Evolutionary conservation across 2,329 filamentous ascomycete genomes (phyloP).

Genomic region (Gaeumannomyces tritici): DNA sequence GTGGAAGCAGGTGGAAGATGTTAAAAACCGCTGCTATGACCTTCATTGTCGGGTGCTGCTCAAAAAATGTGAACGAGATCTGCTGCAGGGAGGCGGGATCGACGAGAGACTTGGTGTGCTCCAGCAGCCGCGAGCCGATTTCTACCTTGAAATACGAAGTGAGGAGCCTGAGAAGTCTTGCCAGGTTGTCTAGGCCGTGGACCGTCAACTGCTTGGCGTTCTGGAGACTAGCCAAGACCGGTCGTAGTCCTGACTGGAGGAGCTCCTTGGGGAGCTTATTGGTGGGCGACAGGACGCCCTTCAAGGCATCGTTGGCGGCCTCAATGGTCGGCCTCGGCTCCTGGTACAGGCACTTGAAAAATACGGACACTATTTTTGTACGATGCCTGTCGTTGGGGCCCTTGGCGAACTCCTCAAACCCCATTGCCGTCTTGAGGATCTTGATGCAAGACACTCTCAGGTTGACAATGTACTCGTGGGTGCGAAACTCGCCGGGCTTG

Average conservation of each 20-base stretch:
- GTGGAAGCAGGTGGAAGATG: slow-evolving; percentile 91
- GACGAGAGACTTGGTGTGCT: slow-evolving; percentile 86
- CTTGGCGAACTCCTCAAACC: slow-evolving; percentile 83
- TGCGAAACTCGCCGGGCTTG: slow-evolving; percentile 90
- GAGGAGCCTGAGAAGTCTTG: slow-evolving; percentile 77
- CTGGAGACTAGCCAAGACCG: slow-evolving; percentile 92
- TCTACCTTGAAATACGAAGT: slow-evolving; percentile 99
- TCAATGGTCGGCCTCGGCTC: slow-evolving; percentile 88
- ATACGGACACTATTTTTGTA: slow-evolving; percentile 77
- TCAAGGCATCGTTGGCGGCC: slow-evolving; percentile 83
- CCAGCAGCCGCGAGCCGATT: slow-evolving; percentile 84
- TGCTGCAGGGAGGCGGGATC: slow-evolving; percentile 73
- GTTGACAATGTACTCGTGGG: slow-evolving; percentile 88
- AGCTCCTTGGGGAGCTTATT: slow-evolving; percentile 92
- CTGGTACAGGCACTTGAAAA: slow-evolving; percentile 96
- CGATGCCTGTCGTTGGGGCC: slow-evolving; percentile 57
- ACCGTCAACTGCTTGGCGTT: slow-evolving; percentile 86
- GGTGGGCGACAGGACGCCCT: slow-evolving; percentile 77
- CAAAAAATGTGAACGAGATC: slow-evolving; percentile 88
- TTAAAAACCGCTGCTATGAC: slow-evolving; percentile 92
- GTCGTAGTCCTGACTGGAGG: slow-evolving; percentile 84
- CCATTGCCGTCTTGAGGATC: slow-evolving; percentile 86
- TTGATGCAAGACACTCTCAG: slow-evolving; percentile 89
- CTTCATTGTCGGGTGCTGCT: slow-evolving; percentile 88
- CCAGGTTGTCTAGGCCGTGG: slow-evolving; percentile 83